Percentiles rank a stretch among this genome's conserved stretches.
phyloP scores from a whole-genome alignment of 371 early-diverging fungal genomes.

The Rhizopus delemar region DNA sequence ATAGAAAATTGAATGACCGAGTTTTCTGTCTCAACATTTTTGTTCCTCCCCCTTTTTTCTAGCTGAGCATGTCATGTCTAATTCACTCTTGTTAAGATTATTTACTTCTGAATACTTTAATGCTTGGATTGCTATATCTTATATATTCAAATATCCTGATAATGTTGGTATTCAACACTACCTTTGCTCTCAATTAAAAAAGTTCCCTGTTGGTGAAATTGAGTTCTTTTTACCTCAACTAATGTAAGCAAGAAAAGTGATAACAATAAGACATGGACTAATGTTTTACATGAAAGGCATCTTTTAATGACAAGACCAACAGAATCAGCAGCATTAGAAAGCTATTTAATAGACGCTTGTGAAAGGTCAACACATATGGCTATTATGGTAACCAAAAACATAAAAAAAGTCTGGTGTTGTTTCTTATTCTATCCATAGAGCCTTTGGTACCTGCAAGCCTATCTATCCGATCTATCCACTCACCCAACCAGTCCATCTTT shows the following conservation, averaged over 20 bases:
- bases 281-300: slow-evolving; percentile 56
- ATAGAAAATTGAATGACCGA: slow-evolving; percentile 1
- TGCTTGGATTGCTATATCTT: slow-evolving; percentile 86
- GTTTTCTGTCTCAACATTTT: slow-evolving; percentile 1
- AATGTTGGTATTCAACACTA: slow-evolving; percentile 90
- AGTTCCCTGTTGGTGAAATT: slow-evolving; percentile 74
- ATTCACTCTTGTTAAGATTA: slow-evolving; percentile 65
- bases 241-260: slow-evolving; percentile 50
- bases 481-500: slow-evolving; percentile 62
- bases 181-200: slow-evolving; percentile 81
- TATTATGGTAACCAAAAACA: slow-evolving; percentile 60
- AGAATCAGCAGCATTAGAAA: slow-evolving; percentile 75
- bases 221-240: slow-evolving; percentile 89
- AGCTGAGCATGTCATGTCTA: slow-evolving; percentile 29
- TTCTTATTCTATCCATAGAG: slow-evolving; percentile 44
- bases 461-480: slow-evolving; percentile 64
- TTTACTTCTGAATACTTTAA: slow-evolving; percentile 91
- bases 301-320: slow-evolving; percentile 71
- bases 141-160: slow-evolving; percentile 83
- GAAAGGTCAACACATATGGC: slow-evolving; percentile 78
- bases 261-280: not conserved
- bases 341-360: slow-evolving; percentile 70
- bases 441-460: slow-evolving; percentile 85
- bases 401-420: slow-evolving; percentile 1
- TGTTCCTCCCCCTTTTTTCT: not conserved